Evolutionary conservation across 805 yeast genomes (phyloP), one percentile per base, ranked within the genome.

Genomic region (Starmerella bacillaris): DNA sequence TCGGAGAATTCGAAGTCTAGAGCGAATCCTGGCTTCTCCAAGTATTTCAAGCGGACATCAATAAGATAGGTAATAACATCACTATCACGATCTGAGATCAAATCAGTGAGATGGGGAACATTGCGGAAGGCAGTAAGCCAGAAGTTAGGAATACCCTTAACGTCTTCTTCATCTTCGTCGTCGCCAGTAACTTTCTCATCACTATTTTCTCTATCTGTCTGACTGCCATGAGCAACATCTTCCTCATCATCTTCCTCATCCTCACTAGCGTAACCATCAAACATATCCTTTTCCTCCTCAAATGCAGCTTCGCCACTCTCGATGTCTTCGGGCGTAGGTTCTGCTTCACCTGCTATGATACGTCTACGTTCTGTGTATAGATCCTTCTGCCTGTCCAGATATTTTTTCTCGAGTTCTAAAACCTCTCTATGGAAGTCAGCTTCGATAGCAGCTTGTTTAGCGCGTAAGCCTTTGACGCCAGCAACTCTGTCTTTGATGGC

Each of bases 41-140:
- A 63, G 57, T 86, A 83, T 56, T 76, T 74, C 65, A 83, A 64
- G 45, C 73, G 71, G 44, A 89, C 65, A 54, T 89, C 82, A 21
- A 53, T 54, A 50, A 89, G 66, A 50, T 61, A 60, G 41, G 68
- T 64, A 46, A 89, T 67, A 5, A 83, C 86, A 51, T 79, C 94
- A 34, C 76, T 68, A 57, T 89, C 98, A 51, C 92, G 71, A 37
- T 82, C 94, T 30, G 89, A 72, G 48, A 89, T 78, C 44, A 80
- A 72, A 42, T 83, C 92, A 22, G 82, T 69, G 33, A 84, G 71
- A 20, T 78, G 72, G 20, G 73, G 70, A 48, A 89, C 64, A 60
- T 84, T 89, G 56, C 78, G 86, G 58, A 89, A 63, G 4, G 96
- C 92, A 15, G 96, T 89, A 50, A 86, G 67, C 98, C 98, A 89